Evolutionary conservation across 352 stramenopile genomes (phyloP).

Genomic region (Phytophthora ramorum): DNA sequence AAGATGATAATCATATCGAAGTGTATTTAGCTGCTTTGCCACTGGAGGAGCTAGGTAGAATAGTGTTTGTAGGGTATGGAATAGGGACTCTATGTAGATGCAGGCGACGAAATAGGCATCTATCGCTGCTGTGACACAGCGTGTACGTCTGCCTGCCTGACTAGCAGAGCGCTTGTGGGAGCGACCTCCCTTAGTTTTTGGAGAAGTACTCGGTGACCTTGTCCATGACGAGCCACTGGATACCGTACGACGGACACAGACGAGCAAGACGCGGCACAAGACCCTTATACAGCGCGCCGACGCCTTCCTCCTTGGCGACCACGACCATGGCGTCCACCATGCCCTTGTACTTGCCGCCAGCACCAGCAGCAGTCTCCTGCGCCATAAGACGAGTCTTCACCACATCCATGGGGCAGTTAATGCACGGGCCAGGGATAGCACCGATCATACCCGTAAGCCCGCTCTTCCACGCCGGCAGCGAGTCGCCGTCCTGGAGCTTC

Average conservation of each 20-base stretch:
- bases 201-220: constrained; percentile 80
- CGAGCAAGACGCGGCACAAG: constrained; percentile 95
- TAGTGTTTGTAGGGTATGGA: constrained; percentile 25
- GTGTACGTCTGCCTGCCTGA: constrained; percentile 3
- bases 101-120: constrained; percentile 27
- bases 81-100: constrained; percentile 13
- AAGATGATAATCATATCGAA: too few species aligned
- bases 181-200: constrained; percentile 40
- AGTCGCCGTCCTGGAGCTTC: constrained; percentile 85
- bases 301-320: constrained; percentile 96
- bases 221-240: constrained; percentile 90
- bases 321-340: constrained; percentile 91
- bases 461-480: constrained; percentile 94
- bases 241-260: constrained; percentile 86
- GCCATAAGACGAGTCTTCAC: constrained; percentile 96
- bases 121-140: constrained; percentile 29
- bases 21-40: too few species aligned
- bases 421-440: constrained; percentile 85
- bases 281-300: constrained; percentile 96
- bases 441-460: constrained; percentile 94
- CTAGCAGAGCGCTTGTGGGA: constrained; percentile 7
- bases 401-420: constrained; percentile 95
- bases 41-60: constrained; percentile 10
- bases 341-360: constrained; percentile 95
- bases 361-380: constrained; percentile 87